Conservation (phyloP, 2,329 filamentous ascomycete species). For the Amauroascus verrucosus region DNA sequence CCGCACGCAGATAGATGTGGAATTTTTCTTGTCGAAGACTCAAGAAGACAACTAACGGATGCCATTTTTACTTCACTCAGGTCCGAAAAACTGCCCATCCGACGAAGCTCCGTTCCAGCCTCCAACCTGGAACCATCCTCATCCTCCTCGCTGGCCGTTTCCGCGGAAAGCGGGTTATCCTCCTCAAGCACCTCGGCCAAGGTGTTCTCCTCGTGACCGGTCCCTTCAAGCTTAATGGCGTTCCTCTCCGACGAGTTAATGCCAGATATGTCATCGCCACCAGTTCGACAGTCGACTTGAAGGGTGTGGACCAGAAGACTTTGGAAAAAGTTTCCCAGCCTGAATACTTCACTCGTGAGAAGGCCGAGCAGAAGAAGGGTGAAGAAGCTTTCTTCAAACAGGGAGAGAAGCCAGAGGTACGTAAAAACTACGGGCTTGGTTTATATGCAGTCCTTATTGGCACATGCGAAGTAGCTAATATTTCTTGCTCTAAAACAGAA, state of each 20-base stretch:
- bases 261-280: slow-evolving; percentile 43
- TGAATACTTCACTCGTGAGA: slow-evolving; percentile 96
- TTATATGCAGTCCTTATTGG: neutral
- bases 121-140: slow-evolving; percentile 89
- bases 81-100: slow-evolving; percentile 88
- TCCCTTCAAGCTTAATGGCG: slow-evolving; percentile 99
- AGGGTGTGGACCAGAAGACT: slow-evolving; percentile 61
- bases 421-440: slow-evolving; percentile 26
- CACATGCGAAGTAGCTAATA: slow-evolving; percentile 30
- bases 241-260: slow-evolving; percentile 72
- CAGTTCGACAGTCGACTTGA: slow-evolving; percentile 48
- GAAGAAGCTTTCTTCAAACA: slow-evolving; percentile 99
- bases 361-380: slow-evolving; percentile 81
- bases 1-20: neutral
- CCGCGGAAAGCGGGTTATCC: slow-evolving; percentile 98
- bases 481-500: slow-evolving; percentile 52
- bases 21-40: neutral
- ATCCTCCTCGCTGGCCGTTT: slow-evolving; percentile 99
- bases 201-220: slow-evolving; percentile 98
- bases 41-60: slow-evolving; percentile 4
- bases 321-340: slow-evolving; percentile 76
- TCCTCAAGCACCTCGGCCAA: slow-evolving; percentile 95
- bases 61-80: slow-evolving; percentile 43
- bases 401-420: slow-evolving; percentile 92
- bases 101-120: slow-evolving; percentile 75